These are phyloP conservation scores for Melanogaster broomeanus DNA, from an alignment of 768 basidiomycete genomes.

Conservation along the genomic window DNA sequence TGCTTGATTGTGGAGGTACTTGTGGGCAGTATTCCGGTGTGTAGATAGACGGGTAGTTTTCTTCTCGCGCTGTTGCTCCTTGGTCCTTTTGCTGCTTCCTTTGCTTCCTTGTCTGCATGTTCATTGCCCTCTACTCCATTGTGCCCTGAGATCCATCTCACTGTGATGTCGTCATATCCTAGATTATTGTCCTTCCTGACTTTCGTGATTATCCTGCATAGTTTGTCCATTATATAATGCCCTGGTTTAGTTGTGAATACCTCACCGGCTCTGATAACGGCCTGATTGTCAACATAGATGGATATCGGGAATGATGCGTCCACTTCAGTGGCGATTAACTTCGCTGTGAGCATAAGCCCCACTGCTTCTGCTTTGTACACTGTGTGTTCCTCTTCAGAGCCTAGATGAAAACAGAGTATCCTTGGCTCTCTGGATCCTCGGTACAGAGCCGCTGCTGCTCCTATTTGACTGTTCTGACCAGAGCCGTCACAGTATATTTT, in stretches of 20 bases:
- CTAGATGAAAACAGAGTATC: slow-evolving; percentile 8
- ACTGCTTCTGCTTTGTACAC: slow-evolving; percentile 3
- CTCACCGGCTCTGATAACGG: not conserved
- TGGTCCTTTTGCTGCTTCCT: slow-evolving; percentile 8
- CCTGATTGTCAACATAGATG: slow-evolving; percentile 9
- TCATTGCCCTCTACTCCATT: slow-evolving; percentile 16
- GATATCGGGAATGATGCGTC: not conserved
- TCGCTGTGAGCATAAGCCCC: not conserved
- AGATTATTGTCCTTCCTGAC: slow-evolving; percentile 7
- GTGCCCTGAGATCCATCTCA: slow-evolving; percentile 22
- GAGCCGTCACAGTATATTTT: not conserved
- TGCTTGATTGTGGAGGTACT: not conserved
- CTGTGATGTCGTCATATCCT: slow-evolving; percentile 8
- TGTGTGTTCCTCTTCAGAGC: slow-evolving; percentile 4
- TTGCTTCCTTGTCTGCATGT: slow-evolving; percentile 22
- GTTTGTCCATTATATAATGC: slow-evolving; percentile 7
- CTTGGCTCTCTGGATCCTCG: not conserved
- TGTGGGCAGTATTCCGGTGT: not conserved
- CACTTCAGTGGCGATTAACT: not conserved
- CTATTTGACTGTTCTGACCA: not conserved
- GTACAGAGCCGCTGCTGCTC: not conserved
- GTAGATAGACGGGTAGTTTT: not conserved
- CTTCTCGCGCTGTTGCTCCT: not conserved
- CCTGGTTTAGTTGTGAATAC: slow-evolving; percentile 2
- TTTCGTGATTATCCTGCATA: slow-evolving; percentile 2